phyloP scores from a whole-genome alignment of 176 grass and related monocot species.

The Lolium multiflorum region DNA sequence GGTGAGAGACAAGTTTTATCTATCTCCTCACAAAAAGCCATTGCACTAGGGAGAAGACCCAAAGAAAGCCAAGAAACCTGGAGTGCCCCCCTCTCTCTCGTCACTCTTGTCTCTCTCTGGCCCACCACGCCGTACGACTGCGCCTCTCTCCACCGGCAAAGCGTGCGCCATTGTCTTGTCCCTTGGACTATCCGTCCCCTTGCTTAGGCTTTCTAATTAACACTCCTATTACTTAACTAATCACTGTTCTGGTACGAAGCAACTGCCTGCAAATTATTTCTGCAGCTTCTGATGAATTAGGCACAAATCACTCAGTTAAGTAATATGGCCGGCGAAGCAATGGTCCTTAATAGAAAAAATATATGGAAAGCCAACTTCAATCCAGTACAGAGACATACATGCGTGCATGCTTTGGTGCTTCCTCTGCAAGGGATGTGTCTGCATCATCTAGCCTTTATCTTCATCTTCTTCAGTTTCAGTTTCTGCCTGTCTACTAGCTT shows the following conservation, averaged over 20 bases:
- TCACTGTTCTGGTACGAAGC: not conserved
- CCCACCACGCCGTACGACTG: slow-evolving; percentile 48
- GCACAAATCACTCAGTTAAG: not conserved
- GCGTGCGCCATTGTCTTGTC: slow-evolving; percentile 63
- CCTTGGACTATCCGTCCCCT: slow-evolving; percentile 34
- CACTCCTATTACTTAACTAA: not conserved
- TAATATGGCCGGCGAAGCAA: slow-evolving; percentile 25
- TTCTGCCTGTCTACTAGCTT: slow-evolving; percentile 31
- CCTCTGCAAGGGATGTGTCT: slow-evolving; percentile 43
- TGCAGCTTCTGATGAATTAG: not conserved
- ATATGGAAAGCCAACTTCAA: not conserved
- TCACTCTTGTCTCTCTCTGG: slow-evolving; percentile 1
- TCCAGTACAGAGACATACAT: slow-evolving; percentile 16
- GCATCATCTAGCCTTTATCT: slow-evolving; percentile 49
- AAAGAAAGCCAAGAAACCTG: slow-evolving; percentile 62
- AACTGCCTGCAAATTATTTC: slow-evolving; percentile 13
- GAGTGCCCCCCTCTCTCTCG: not conserved
- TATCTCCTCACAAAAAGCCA: slow-evolving; percentile 42
- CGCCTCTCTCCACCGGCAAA: slow-evolving; percentile 54
- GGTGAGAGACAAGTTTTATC: slow-evolving; percentile 25
- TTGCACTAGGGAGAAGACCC: slow-evolving; percentile 43
- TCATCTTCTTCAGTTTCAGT: slow-evolving; percentile 12
- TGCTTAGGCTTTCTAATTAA: slow-evolving; percentile 38
- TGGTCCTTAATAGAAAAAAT: not conserved
- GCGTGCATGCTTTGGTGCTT: slow-evolving; percentile 33